A percentile compares a stretch with the other conserved stretches of the same genome.
phyloP scores from a whole-genome alignment of 768 basidiomycete species.

The Zangia roseola region DNA sequence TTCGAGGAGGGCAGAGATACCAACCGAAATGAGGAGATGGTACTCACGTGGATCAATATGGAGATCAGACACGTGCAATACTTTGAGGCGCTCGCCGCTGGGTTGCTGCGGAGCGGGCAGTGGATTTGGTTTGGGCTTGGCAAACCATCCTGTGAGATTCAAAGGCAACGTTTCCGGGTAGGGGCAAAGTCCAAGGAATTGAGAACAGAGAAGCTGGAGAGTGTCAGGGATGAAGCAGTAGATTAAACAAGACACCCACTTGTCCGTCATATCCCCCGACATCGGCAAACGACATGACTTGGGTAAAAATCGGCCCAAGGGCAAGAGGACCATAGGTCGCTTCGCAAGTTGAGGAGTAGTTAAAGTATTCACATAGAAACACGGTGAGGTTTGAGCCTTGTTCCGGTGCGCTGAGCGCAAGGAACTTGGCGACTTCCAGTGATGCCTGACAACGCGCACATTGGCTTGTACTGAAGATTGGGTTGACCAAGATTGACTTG shows the following conservation, averaged over 20 bases:
- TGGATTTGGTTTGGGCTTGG: too few species aligned
- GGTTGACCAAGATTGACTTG: slow-evolving; percentile 50
- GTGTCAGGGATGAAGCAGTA: not conserved
- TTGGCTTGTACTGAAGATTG: slow-evolving; percentile 49
- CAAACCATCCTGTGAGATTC: slow-evolving; percentile 57
- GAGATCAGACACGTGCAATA: slow-evolving; percentile 75
- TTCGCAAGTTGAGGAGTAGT: slow-evolving; percentile 51
- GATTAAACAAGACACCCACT: slow-evolving; percentile 34
- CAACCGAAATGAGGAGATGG: not conserved
- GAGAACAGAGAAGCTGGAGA: slow-evolving; percentile 53
- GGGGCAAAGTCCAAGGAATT: slow-evolving; percentile 57
- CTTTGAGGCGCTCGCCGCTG: slow-evolving; percentile 65
- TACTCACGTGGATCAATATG: slow-evolving; percentile 69
- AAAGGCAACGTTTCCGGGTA: slow-evolving; percentile 59
- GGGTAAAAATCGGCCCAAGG: slow-evolving; percentile 62
- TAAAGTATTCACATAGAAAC: slow-evolving; percentile 58
- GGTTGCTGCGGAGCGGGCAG: slow-evolving; percentile 56
- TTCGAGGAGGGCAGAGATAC: not conserved
- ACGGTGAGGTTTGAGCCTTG: slow-evolving; percentile 57
- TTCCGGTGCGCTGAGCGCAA: slow-evolving; percentile 60
- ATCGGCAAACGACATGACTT: slow-evolving; percentile 70
- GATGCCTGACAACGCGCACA: slow-evolving; percentile 62
- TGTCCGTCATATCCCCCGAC: slow-evolving; percentile 73
- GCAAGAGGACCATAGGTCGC: slow-evolving; percentile 45
- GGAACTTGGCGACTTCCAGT: slow-evolving; percentile 63